These are phyloP conservation scores for Malus hybrid DNA, from an alignment of 331 rosid species.

Conservation along the genomic window DNA sequence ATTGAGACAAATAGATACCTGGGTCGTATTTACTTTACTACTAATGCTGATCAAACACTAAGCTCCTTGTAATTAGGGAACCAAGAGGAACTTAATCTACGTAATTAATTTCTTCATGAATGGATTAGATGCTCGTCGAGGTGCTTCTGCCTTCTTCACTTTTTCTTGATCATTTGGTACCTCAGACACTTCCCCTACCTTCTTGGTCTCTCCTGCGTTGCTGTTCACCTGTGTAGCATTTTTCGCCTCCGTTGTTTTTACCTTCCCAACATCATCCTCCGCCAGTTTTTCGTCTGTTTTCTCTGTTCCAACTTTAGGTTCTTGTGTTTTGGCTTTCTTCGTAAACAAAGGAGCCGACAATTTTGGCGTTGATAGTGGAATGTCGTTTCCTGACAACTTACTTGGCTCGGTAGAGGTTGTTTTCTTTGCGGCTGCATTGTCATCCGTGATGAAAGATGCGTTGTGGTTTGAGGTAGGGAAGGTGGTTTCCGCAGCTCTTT, in stretches of 20 bases:
- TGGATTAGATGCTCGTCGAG: slow-evolving; percentile 64
- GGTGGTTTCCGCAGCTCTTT: slow-evolving; percentile 22
- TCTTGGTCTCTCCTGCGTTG: slow-evolving; percentile 26
- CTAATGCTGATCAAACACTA: not conserved
- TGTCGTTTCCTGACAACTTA: slow-evolving; percentile 28
- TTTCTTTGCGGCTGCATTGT: slow-evolving; percentile 16
- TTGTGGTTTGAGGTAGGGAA: slow-evolving; percentile 22
- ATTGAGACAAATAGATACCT: not conserved
- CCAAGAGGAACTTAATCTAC: slow-evolving; percentile 25
- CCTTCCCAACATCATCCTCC: slow-evolving; percentile 25
- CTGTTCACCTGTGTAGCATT: slow-evolving; percentile 5
- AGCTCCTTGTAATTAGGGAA: not conserved
- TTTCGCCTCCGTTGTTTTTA: slow-evolving; percentile 16
- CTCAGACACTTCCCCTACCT: slow-evolving; percentile 20
- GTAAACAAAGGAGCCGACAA: slow-evolving; percentile 47
- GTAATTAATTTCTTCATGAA: slow-evolving; percentile 67
- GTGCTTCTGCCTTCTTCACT: slow-evolving; percentile 27
- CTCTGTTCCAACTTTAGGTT: slow-evolving; percentile 32
- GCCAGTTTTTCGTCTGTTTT: slow-evolving; percentile 20
- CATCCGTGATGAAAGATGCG: slow-evolving; percentile 22
- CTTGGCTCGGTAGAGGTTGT: slow-evolving; percentile 18
- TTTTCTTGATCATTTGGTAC: slow-evolving; percentile 25
- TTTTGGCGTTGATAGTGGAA: slow-evolving; percentile 30
- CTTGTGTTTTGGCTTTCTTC: slow-evolving; percentile 58
- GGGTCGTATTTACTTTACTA: not conserved